phyloP scores from a whole-genome alignment of 352 stramenopile species.

The Phytophthora citricola region DNA sequence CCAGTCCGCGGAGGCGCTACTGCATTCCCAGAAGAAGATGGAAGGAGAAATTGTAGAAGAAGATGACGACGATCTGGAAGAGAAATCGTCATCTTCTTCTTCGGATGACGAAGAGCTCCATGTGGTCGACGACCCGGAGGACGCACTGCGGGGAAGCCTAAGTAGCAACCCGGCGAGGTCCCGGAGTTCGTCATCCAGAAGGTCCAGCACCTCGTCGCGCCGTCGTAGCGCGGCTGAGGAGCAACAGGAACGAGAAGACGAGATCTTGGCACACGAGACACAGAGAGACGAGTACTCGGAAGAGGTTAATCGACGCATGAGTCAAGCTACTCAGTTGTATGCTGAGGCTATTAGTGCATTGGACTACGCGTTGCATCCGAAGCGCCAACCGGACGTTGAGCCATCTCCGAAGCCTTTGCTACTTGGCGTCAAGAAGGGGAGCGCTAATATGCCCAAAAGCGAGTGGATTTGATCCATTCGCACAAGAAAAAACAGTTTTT shows the following conservation, averaged over 20 bases:
- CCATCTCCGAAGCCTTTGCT: constrained; percentile 58
- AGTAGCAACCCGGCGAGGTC: constrained; percentile 41
- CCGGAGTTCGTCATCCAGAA: constrained; percentile 40
- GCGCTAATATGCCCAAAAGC: constrained; percentile 48
- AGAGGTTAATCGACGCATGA: constrained; percentile 54
- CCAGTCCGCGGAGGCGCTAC: constrained; percentile 64
- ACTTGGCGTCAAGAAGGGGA: constrained; percentile 55
- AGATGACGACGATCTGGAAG: constrained; percentile 24
- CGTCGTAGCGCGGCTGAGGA: constrained; percentile 38
- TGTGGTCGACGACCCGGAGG: constrained; percentile 48
- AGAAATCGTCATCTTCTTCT: constrained; percentile 27
- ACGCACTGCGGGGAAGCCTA: constrained; percentile 34
- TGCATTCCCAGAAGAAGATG: constrained; percentile 52
- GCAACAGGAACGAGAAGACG: constrained; percentile 39
- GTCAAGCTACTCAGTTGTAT: constrained; percentile 63
- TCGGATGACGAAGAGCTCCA: constrained; percentile 43
- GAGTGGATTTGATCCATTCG: constrained; percentile 50
- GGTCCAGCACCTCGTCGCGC: constrained; percentile 37
- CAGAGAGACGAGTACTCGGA: constrained; percentile 46
- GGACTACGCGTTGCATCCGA: constrained; percentile 56
- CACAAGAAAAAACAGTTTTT: constrained; percentile 15
- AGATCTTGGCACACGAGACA: constrained; percentile 35
- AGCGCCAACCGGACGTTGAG: constrained; percentile 35
- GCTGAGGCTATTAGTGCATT: constrained; percentile 58
- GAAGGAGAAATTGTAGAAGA: constrained; percentile 47